phyloP scores from a whole-genome alignment of 106 monocot species.

The Platanthera guangdongensis region DNA sequence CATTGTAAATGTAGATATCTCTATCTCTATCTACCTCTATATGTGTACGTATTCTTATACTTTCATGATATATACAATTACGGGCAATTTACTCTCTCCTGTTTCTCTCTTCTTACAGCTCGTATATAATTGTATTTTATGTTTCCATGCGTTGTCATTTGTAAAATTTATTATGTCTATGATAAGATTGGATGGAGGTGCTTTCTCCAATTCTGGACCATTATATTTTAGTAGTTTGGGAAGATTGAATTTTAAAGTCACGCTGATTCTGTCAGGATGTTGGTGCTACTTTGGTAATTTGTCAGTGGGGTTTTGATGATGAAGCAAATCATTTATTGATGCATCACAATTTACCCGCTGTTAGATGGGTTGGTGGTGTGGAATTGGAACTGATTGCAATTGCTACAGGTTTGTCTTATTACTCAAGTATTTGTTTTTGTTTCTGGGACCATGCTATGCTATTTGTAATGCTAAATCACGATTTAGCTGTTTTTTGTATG shows the following conservation, averaged over 20 bases:
- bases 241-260: constrained; percentile 4
- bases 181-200: background rate
- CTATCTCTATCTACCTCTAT: too few species aligned
- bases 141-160: background rate
- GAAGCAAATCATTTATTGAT: constrained; percentile 98
- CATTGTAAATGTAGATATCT: too few species aligned
- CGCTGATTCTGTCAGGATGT: constrained; percentile 57
- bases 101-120: too few species aligned
- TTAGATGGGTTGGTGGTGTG: constrained; percentile 99
- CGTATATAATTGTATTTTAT: background rate
- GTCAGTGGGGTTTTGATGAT: constrained; percentile 99
- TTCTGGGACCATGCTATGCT: background rate
- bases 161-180: background rate
- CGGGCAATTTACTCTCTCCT: too few species aligned
- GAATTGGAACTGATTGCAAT: constrained; percentile 98
- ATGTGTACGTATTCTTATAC: too few species aligned
- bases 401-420: constrained; percentile 62
- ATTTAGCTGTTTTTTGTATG: constrained; percentile 2
- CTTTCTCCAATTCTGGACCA: background rate
- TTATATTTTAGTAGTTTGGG: background rate
- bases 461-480: background rate
- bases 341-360: constrained; percentile 96
- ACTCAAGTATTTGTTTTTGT: background rate
- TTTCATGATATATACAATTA: too few species aligned
- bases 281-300: constrained; percentile 95